Base-by-base conservation (phyloP, 2,329 filamentous ascomycete species). In the Lasiodiplodia gonubiensis region DNA sequence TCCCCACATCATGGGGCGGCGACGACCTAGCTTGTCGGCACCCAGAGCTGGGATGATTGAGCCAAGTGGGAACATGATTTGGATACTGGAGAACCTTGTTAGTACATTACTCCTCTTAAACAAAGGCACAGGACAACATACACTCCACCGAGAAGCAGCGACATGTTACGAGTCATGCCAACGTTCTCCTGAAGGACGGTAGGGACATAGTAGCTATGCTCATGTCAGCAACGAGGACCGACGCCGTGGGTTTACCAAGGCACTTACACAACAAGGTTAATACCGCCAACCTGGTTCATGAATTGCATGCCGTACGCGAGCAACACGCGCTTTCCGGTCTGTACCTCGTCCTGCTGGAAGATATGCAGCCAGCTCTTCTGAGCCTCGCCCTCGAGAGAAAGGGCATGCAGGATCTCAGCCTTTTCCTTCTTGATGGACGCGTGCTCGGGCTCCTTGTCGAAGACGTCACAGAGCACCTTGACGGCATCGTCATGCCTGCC, bases 351-450 rank as follows among this genome's bases (percentile, higher is more conserved):
- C 78, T 76, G 30, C 76, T 75, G 30, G 33, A 67, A 67, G 11
- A 67, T 61, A 16, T 67, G 65, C 21, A 67, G 46, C 65, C 65
- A 67, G 39, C 65, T 67, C 65, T 60, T 67, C 55, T 67, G 65
- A 4, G 30, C 2, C 48, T 61, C 65, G 12, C 65, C 65, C 33
- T 67, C 57, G 1, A 65, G 39, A 72, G 74, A 74, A 66, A 80
- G 77, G 49, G 75, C 76, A 70, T 92, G 89, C 11, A 87, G 78
- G 16, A 90, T 88, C 0, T 90, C 86, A 51, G 88, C 85, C 73
- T 86, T 84, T 77, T 91, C 87, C 12, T 35, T 61, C 64, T 83
- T 78, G 2, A 88, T 87, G 72, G 89, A 84, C 6, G 80, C 78
- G 70, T 86, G 83, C 52, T 88, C 82, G 83, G 71, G 74, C 61